Conservation (phyloP, 1,284 basidiomycete species). For the Apiotrichum montevideense region DNA sequence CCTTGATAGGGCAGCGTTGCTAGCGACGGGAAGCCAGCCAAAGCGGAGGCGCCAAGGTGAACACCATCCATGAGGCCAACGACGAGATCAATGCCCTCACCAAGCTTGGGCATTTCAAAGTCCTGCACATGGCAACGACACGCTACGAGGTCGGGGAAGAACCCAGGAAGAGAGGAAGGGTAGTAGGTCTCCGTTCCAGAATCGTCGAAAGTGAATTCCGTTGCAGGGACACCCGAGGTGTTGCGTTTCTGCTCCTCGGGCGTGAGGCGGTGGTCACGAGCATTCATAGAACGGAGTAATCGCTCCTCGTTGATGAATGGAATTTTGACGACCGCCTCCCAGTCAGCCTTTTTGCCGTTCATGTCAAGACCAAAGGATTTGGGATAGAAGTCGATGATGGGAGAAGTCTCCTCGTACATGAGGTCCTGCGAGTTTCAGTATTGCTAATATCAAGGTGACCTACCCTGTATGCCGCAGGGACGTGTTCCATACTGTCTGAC, state of each 20-base stretch:
- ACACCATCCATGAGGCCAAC: constrained; percentile 86
- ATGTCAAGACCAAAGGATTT: constrained; percentile 82
- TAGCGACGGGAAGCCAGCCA: constrained; percentile 93
- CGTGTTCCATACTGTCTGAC: constrained; percentile 75
- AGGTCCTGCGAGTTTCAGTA: constrained; percentile 58
- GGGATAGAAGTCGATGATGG: constrained; percentile 94
- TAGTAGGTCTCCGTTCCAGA: constrained; percentile 61
- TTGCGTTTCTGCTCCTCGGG: constrained; percentile 75
- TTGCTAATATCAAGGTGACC: constrained; percentile 12
- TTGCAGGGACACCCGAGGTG: constrained; percentile 64
- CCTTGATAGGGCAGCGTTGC: constrained; percentile 79
- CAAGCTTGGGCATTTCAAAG: constrained; percentile 79
- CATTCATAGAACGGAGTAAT: constrained; percentile 77
- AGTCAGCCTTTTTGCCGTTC: constrained; percentile 97
- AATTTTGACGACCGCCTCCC: constrained; percentile 99
- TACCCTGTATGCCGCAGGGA: constrained; percentile 78
- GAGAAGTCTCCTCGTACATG: constrained; percentile 78
- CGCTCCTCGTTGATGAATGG: constrained; percentile 89
- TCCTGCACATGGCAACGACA: constrained; percentile 71
- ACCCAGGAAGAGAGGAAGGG: constrained; percentile 85
- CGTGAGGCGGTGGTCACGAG: constrained; percentile 69
- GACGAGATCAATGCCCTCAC: constrained; percentile 74
- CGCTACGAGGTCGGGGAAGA: constrained; percentile 84
- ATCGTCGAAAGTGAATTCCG: constrained; percentile 66
- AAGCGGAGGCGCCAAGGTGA: constrained; percentile 72